These are phyloP conservation scores for Polyporus tsugae DNA, from an alignment of 1,284 basidiomycete species.

Conservation along the genomic window DNA sequence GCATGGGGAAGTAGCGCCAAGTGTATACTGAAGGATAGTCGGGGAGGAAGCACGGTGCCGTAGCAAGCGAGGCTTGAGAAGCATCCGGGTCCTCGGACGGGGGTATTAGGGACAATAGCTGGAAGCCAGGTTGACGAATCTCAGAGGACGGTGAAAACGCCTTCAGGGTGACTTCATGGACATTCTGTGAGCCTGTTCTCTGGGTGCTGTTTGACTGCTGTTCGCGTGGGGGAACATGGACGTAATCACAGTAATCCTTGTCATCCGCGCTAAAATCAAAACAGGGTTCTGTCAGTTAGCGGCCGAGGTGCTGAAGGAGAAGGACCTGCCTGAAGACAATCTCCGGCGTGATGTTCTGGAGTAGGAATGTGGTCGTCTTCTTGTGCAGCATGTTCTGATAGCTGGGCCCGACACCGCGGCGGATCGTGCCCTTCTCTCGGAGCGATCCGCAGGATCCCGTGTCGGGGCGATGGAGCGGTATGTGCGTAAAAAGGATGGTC, in stretches of 20 bases:
- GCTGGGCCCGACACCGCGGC: constrained; percentile 78
- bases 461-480: constrained; percentile 81
- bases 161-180: constrained; percentile 78
- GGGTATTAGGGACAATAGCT: constrained; percentile 78
- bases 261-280: constrained; percentile 75
- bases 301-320: not conserved
- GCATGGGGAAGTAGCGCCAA: constrained; percentile 55
- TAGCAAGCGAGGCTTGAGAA: constrained; percentile 38
- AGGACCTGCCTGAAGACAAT: constrained; percentile 74
- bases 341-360: constrained; percentile 70
- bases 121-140: constrained; percentile 83
- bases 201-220: not conserved
- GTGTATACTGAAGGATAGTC: constrained; percentile 60
- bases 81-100: constrained; percentile 43
- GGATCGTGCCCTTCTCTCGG: constrained; percentile 77
- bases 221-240: constrained; percentile 51
- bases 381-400: constrained; percentile 86
- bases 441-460: constrained; percentile 77
- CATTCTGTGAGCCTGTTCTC: constrained; percentile 20
- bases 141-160: constrained; percentile 85
- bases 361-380: constrained; percentile 74
- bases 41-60: constrained; percentile 62
- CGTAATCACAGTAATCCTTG: constrained; percentile 89
- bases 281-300: constrained; percentile 9
- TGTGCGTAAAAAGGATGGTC: constrained; percentile 81